phyloP scores from a whole-genome alignment of 345 rosid species.

The Lumnitzera littorea region DNA sequence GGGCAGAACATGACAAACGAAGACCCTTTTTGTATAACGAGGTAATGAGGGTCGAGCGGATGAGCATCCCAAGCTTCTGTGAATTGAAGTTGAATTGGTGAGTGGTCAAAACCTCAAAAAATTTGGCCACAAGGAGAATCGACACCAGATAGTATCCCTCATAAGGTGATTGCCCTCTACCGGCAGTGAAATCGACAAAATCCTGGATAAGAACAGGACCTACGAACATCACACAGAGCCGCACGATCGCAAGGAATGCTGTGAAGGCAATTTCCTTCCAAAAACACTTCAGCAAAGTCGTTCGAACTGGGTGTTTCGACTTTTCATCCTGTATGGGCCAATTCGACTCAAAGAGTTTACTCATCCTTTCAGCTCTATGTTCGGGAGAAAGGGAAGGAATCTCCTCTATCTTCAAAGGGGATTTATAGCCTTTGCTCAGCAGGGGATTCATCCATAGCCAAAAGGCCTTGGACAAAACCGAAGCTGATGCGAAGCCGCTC shows the following conservation, averaged over 20 bases:
- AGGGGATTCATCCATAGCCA: constrained; percentile 97
- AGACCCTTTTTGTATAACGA: constrained; percentile 75
- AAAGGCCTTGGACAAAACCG: constrained; percentile 50
- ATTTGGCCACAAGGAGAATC: constrained; percentile 66
- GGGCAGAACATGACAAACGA: constrained; percentile 68
- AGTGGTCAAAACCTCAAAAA: constrained; percentile 58
- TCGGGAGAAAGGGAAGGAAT: constrained; percentile 71
- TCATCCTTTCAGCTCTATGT: constrained; percentile 76
- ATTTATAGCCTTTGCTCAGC: constrained; percentile 61
- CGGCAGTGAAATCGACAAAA: constrained; percentile 74
- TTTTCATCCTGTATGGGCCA: constrained; percentile 79
- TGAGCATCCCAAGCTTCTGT: constrained; percentile 92
- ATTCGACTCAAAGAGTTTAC: constrained; percentile 41
- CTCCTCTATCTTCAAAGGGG: constrained; percentile 64
- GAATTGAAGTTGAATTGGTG: constrained; percentile 89
- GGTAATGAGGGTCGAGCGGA: constrained; percentile 76
- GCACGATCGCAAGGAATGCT: constrained; percentile 62
- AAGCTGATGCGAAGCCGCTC: constrained; percentile 66
- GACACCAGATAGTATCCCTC: constrained; percentile 81
- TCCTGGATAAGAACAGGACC: constrained; percentile 82
- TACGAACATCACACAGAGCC: constrained; percentile 67
- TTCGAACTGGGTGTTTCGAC: constrained; percentile 54
- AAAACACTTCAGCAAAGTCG: constrained; percentile 63
- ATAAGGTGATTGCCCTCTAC: constrained; percentile 59
- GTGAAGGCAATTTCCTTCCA: constrained; percentile 74